Base-by-base conservation (phyloP, 2,329 filamentous ascomycete species). In the Diaporthe caulivora region DNA sequence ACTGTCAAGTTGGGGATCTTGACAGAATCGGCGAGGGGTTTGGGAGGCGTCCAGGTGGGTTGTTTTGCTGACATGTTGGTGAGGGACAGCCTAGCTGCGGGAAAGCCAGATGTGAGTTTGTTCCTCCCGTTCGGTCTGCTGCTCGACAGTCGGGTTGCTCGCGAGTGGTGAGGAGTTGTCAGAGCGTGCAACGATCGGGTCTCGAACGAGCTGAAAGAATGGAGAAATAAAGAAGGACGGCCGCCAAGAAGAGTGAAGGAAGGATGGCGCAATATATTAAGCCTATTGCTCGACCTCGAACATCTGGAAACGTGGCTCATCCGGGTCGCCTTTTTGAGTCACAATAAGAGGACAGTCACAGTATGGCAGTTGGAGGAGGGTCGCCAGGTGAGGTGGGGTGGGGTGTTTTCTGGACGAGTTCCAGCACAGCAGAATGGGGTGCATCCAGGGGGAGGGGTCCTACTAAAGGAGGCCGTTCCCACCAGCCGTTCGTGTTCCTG, bases 1-100 rank as follows among this genome's bases (percentile, higher is more conserved):
- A 75, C 64, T 8, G 57, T 40, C 7, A 75, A 71, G 65, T 73
- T 24, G 67, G 73, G 71, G 8, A 74, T 17, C 37, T 53, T 64
- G 51, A 70, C 51, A 18, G 60, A 51, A 40, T 60, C 71, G 58
- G 71, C 42, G 44, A 47, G 65, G 34, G 70, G 57, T 37, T 75
- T 72, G 21, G 73, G 73, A 21, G 73, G 70, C 42, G 42, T 72
- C 73, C 73, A 75, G 47, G 73, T 55, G n/a, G 73, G 73, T 37
- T 72, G 73, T 51, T 65, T 67, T 21, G 65, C 29, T 65, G 70
- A 71, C 72, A 74, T 74, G n/a, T 47, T 74, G 70, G 62, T 17
- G 62, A 67, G 47, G 62, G 24, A 67, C 29, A 53, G 62, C 47
- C 47, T 67, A 13, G 62, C 62, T 29, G 62, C 47, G 24, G 47